phyloP scores from a whole-genome alignment of 768 basidiomycete species.

The Daedaleopsis sinensis region DNA sequence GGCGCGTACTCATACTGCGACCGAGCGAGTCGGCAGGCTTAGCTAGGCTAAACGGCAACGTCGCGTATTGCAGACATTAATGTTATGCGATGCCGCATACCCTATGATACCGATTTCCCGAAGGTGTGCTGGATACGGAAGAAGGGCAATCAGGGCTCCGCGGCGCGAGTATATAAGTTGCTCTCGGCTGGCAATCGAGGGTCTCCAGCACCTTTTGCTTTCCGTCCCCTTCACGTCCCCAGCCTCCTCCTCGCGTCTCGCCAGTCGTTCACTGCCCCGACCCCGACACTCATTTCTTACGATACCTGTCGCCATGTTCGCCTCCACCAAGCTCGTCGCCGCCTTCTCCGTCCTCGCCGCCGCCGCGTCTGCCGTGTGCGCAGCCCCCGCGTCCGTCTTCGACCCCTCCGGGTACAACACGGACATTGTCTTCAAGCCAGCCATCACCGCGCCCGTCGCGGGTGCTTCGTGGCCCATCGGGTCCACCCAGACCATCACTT shows the following conservation, averaged over 20 bases:
- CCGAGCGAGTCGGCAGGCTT: neutral
- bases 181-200: neutral
- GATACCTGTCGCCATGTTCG: slow-evolving; percentile 17
- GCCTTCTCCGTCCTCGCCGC: slow-evolving; percentile 31
- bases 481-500: slow-evolving; percentile 42
- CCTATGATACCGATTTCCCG: neutral
- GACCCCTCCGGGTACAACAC: slow-evolving; percentile 31
- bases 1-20: no score
- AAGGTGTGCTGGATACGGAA: neutral
- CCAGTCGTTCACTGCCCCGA: slow-evolving; percentile 11
- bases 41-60: neutral
- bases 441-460: slow-evolving; percentile 42
- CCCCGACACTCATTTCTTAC: slow-evolving; percentile 7
- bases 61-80: neutral
- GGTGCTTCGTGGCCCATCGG: slow-evolving; percentile 41
- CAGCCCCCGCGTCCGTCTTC: slow-evolving; percentile 31
- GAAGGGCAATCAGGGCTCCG: neutral
- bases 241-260: neutral
- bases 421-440: slow-evolving; percentile 44
- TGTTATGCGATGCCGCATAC: no score
- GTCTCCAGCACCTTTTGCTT: neutral
- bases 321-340: slow-evolving; percentile 19
- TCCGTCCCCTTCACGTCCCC: slow-evolving; percentile 1
- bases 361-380: slow-evolving; percentile 33
- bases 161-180: slow-evolving; percentile 8